Conservation (phyloP, 2,329 filamentous ascomycete species). For the Phoma sp. region DNA sequence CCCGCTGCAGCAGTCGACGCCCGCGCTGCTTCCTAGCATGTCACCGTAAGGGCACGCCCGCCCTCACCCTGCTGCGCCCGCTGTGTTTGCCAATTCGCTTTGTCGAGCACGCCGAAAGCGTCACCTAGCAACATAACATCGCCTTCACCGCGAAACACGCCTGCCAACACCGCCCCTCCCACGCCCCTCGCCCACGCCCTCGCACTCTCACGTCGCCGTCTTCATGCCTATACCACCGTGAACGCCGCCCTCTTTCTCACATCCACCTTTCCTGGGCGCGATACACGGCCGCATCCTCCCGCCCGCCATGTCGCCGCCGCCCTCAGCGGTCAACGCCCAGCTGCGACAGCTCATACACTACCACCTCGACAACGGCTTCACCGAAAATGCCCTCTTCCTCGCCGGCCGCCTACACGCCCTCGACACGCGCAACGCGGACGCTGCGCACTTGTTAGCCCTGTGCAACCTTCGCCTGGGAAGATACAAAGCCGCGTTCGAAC, state of each 20-base stretch:
- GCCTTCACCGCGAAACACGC: conserved; percentile 26
- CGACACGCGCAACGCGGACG: conserved; percentile 81
- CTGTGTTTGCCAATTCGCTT: conserved; percentile 48
- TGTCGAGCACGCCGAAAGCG: conserved; percentile 46
- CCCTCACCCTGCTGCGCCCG: conserved; percentile 23
- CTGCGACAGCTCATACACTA: conserved; percentile 73
- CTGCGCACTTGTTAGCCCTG: conserved; percentile 81
- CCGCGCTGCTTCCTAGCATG: conserved; percentile 23
- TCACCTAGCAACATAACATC: conserved; percentile 46
- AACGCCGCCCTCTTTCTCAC: conserved; percentile 13
- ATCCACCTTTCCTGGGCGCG: conserved; percentile 14
- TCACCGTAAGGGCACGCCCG: conserved; percentile 14
- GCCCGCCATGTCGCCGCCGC: conserved; percentile 63
- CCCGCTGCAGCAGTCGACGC: conserved; percentile 19
- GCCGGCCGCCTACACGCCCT: conserved; percentile 85
- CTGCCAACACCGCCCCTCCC: conserved; percentile 16
- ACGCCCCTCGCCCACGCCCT: conserved; percentile 2
- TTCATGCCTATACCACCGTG: conserved; percentile 35
- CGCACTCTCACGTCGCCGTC: conserved; percentile 22
- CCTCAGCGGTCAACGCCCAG: conserved; percentile 64
- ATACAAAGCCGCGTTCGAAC: conserved; percentile 84
- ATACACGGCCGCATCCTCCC: conserved; percentile 16
- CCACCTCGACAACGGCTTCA: conserved; percentile 86
- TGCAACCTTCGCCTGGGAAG: conserved; percentile 86
- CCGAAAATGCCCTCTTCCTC: conserved; percentile 92